These are phyloP conservation scores for Quillaja saponaria DNA, from an alignment of 306 rosid genomes.

Conservation along the genomic window DNA sequence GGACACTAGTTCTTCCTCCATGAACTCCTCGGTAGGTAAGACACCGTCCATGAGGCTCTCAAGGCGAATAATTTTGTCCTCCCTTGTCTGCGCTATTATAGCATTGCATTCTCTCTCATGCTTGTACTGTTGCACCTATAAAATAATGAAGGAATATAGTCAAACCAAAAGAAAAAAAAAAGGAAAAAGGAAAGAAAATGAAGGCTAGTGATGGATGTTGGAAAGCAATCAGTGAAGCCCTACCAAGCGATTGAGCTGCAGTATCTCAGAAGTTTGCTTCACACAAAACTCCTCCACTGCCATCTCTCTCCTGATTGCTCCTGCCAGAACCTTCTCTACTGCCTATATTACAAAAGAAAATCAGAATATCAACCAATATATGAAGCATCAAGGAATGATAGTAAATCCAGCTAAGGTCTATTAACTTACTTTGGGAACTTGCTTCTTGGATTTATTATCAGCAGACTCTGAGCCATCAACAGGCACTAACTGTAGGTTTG, in stretches of 20 bases:
- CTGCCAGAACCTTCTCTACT: conserved; percentile 91
- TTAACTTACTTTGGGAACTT: conserved; percentile 75
- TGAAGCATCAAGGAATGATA: conserved; percentile 15
- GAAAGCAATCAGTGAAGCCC: conserved; percentile 29
- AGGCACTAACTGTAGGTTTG: conserved; percentile 71
- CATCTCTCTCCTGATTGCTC: conserved; percentile 96
- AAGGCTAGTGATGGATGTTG: conserved; percentile 9
- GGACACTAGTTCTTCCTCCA: conserved; percentile 75
- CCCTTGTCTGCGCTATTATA: conserved; percentile 85
- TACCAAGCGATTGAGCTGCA: conserved; percentile 94
- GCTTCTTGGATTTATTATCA: conserved; percentile 73
- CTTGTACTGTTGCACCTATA: conserved; percentile 89
- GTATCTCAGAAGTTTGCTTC: conserved; percentile 73
- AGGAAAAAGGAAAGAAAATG: conserved; percentile 15
- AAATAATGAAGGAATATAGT: conserved; percentile 35
- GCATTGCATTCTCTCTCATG: conserved; percentile 90
- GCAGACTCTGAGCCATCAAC: conserved; percentile 60
- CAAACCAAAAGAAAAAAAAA: conserved; percentile 28
- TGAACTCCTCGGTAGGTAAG: conserved; percentile 84
- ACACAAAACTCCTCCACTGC: conserved; percentile 89
- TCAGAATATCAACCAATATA: conserved; percentile 17
- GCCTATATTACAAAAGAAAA: conserved; percentile 47
- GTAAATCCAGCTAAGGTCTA: conserved; percentile 31
- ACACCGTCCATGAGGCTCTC: conserved; percentile 94
- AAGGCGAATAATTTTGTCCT: conserved; percentile 86